phyloP scores from a whole-genome alignment of 495 filamentous ascomycete genomes.

The Penicillium tannophilum region DNA sequence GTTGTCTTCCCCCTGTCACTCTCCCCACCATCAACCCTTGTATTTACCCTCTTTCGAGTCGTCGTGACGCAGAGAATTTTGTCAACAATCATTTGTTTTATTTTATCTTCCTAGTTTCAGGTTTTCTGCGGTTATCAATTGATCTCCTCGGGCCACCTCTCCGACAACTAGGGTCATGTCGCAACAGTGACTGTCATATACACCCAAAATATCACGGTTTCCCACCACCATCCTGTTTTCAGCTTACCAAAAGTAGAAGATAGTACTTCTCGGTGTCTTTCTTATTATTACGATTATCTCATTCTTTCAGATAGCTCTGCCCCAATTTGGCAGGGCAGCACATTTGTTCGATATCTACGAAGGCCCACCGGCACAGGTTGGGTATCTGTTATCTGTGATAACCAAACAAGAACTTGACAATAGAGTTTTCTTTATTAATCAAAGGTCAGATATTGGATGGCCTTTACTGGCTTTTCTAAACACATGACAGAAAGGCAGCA shows the following conservation, averaged over 20 bases:
- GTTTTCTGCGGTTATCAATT: constrained; percentile 21
- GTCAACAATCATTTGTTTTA: not conserved
- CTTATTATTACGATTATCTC: not conserved
- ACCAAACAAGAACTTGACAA: not conserved
- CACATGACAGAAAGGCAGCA: not conserved
- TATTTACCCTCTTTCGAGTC: constrained; percentile 52
- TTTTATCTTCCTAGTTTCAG: not conserved
- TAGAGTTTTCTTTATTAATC: not conserved
- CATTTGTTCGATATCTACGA: not conserved
- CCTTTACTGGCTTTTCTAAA: not conserved
- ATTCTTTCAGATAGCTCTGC: not conserved
- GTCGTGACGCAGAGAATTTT: constrained; percentile 23
- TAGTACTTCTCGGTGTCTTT: not conserved
- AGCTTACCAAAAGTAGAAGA: not conserved
- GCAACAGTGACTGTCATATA: constrained; percentile 3
- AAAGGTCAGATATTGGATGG: too few species aligned
- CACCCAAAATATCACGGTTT: not conserved
- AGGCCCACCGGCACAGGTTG: not conserved
- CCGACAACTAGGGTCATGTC: constrained; percentile 2
- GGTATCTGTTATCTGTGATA: not conserved
- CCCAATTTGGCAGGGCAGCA: not conserved
- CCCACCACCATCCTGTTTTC: constrained; percentile 14
- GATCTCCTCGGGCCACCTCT: not conserved
- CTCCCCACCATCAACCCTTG: constrained; percentile 18
- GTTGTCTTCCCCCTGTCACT: constrained; percentile 9